These are phyloP conservation scores for Papiliotrema terrestris DNA, from an alignment of 1,284 basidiomycete species.

Conservation along the genomic window DNA sequence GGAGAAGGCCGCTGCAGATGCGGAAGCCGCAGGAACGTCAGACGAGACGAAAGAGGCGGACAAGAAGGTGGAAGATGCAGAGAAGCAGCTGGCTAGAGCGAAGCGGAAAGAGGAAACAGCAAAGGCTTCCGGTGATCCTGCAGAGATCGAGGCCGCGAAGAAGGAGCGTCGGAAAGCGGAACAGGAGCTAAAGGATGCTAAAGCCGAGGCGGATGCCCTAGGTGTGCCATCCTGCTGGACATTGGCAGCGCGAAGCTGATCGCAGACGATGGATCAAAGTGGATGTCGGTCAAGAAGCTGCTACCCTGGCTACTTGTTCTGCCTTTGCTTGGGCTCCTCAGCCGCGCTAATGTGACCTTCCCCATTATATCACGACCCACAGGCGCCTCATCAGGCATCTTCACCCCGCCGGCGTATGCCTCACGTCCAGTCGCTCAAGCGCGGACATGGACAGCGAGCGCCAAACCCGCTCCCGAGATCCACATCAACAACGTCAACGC, in stretches of 20 bases:
- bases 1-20: conserved; percentile 7
- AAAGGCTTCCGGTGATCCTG: background rate
- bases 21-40: background rate
- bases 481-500: conserved; percentile 28
- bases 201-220: background rate
- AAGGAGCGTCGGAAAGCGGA: background rate
- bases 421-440: background rate
- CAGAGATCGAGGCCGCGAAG: conserved; percentile 3
- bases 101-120: background rate
- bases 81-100: background rate
- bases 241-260: background rate
- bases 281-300: background rate
- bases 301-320: background rate
- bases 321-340: background rate
- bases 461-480: conserved; percentile 8
- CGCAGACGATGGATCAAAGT: background rate
- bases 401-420: background rate
- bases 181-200: conserved; percentile 2
- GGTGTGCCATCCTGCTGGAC: too few relatives aligned
- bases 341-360: background rate
- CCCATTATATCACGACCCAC: background rate
- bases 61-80: background rate
- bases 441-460: conserved; percentile 4
- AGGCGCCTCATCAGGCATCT: background rate
- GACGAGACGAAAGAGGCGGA: background rate